Conservation (phyloP, 768 basidiomycete species). For the Auriscalpium orientale region DNA sequence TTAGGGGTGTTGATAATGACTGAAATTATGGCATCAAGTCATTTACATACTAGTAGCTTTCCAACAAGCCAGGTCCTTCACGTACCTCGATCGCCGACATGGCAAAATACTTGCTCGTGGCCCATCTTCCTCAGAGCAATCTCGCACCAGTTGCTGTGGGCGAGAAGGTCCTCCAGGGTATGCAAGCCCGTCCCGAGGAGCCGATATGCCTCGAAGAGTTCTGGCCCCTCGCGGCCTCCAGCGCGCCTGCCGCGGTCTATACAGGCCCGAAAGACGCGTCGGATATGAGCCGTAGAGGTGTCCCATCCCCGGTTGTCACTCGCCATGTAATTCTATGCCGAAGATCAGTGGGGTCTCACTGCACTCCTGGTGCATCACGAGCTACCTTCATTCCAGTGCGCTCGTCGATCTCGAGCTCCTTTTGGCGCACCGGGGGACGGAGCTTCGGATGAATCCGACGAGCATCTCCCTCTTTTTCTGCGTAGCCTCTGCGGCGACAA, state of each 20-base stretch:
- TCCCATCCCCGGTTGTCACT: constrained; percentile 63
- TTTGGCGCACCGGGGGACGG: constrained; percentile 63
- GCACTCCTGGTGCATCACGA: no score
- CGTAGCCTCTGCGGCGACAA: constrained; percentile 46
- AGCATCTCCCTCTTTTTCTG: constrained; percentile 61
- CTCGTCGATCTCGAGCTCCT: constrained; percentile 71
- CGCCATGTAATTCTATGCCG: constrained; percentile 66
- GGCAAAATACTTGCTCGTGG: constrained; percentile 64
- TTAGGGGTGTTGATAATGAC: constrained; percentile 42
- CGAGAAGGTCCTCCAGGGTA: constrained; percentile 67
- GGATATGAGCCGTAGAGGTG: constrained; percentile 62
- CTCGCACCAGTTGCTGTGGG: constrained; percentile 80
- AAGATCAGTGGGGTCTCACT: neutral
- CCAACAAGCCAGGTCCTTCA: neutral
- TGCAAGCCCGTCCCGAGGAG: constrained; percentile 63
- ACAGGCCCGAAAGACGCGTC: constrained; percentile 53
- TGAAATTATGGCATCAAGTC: constrained; percentile 2
- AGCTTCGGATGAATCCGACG: constrained; percentile 63
- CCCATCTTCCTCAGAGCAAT: constrained; percentile 65
- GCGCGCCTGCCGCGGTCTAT: constrained; percentile 62
- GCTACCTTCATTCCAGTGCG: constrained; percentile 72
- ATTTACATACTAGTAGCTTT: neutral
- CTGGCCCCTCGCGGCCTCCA: constrained; percentile 41
- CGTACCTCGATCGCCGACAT: constrained; percentile 60
- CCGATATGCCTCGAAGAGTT: constrained; percentile 62